Conservation (phyloP, 2,329 filamentous ascomycete species). For the Colletotrichum liriopes region DNA sequence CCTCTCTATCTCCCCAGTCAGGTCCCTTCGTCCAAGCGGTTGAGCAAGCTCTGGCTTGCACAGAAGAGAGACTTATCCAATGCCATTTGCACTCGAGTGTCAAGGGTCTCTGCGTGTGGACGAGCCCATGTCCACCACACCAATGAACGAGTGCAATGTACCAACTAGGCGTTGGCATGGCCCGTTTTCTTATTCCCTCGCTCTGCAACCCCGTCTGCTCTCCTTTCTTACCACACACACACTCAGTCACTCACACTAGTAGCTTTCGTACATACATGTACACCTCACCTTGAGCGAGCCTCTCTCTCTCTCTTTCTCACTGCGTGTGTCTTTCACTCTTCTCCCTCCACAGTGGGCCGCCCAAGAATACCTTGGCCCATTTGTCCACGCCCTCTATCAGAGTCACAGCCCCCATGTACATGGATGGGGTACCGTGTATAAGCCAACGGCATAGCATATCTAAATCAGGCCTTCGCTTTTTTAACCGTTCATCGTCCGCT, state of each 20-base stretch:
- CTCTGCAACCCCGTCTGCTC: slow-evolving; percentile 18
- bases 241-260: slow-evolving; percentile 24
- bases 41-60: slow-evolving; percentile 29
- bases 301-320: slow-evolving; percentile 15
- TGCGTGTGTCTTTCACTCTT: slow-evolving; percentile 8
- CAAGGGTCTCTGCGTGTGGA: slow-evolving; percentile 38
- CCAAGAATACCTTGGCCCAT: slow-evolving; percentile 21
- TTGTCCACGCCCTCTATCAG: slow-evolving; percentile 34
- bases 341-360: slow-evolving; percentile 30
- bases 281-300: slow-evolving; percentile 32
- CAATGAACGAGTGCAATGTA: slow-evolving; percentile 53
- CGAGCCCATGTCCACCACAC: slow-evolving; percentile 42
- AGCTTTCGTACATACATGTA: slow-evolving; percentile 28
- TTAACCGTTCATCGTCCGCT: slow-evolving; percentile 43
- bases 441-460: slow-evolving; percentile 40
- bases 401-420: slow-evolving; percentile 39
- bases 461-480: slow-evolving; percentile 39
- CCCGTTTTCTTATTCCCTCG: slow-evolving; percentile 37
- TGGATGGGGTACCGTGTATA: slow-evolving; percentile 33
- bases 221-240: slow-evolving; percentile 25
- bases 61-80: slow-evolving; percentile 35
- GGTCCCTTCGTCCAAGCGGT: slow-evolving; percentile 37
- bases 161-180: slow-evolving; percentile 17
- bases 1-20: slow-evolving; percentile 22
- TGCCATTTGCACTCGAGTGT: slow-evolving; percentile 25